These are phyloP conservation scores for Wickerhamomyces rabaulensis DNA, from an alignment of 805 yeast species.

Conservation along the genomic window DNA sequence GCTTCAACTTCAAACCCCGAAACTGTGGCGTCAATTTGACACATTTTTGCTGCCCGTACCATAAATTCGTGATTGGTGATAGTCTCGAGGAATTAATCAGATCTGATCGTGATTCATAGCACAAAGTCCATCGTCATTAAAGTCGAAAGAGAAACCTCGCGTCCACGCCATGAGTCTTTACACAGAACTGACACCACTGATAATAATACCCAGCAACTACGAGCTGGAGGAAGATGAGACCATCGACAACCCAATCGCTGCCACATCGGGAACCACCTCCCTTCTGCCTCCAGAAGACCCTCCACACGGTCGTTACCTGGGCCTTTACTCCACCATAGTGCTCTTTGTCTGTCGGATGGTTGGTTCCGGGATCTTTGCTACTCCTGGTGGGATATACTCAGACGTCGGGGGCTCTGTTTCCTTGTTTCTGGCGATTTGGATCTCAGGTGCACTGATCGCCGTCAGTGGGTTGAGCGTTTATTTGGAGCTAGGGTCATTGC, in stretches of 20 bases:
- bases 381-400: conserved; percentile 34
- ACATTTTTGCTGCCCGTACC: not conserved
- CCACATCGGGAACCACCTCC: conserved; percentile 2
- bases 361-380: conserved; percentile 74
- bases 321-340: conserved; percentile 56
- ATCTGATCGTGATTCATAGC: not conserved
- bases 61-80: not conserved
- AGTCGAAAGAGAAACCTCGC: not conserved
- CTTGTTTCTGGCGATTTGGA: conserved; percentile 57
- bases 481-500: conserved; percentile 60
- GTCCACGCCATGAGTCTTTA: not conserved
- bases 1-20: too few species aligned
- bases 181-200: not conserved
- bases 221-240: conserved; percentile 13
- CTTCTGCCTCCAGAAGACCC: conserved; percentile 9
- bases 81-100: not conserved
- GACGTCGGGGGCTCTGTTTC: conserved; percentile 65
- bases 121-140: not conserved
- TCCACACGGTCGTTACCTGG: conserved; percentile 71
- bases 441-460: conserved; percentile 51
- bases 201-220: not conserved
- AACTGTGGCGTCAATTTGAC: not conserved
- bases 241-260: conserved; percentile 5
- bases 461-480: conserved; percentile 60
- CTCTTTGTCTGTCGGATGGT: conserved; percentile 61